Base-by-base conservation (phyloP, 805 yeast species). In the Spathaspora hagerdaliae region DNA sequence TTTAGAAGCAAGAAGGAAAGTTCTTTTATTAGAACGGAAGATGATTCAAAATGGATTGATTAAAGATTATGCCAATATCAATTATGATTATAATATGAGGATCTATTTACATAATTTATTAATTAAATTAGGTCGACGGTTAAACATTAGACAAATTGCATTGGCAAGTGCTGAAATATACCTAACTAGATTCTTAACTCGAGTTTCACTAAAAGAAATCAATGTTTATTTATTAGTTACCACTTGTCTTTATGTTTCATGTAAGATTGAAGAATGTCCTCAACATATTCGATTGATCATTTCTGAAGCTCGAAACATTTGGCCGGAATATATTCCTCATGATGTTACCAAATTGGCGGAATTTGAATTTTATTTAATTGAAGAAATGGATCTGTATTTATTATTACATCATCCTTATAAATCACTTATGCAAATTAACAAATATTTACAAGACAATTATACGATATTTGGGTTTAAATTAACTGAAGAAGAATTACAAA, bases 291-390 rank as follows among this genome's bases (percentile, higher is more conserved):
- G 97, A 45, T 79, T 91, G 0, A 75, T 94, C 8, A 79, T 88
- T 19, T 75, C 82, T 14, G 98, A 92, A 59, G 94, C 97, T 1
- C 69, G 96, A 43, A 84, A 84, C 34, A 67, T 89, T 35, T 92
- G 98, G 98, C 97, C 98, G 0, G 97, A 91, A 57, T 88, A 83
- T 56, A 84, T 92, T 33, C 96, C 97, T 0, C 89, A 86, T 47
- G 98, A 92, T 61, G 80, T 90, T 13, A 85, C 96, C 27, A 88
- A 87, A 57, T 73, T 94, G 12, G 97, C 98, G 0, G 98, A 94
- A 60, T 19, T 19, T 65, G 99, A 94, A 65, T 94, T 94, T 61
- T 94, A 92, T 59, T 63, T 94, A 38, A 83, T 94, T 14, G 97
- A 90, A 56, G 98, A 91, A 61, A 73, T 94, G 66, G 81, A 85